Conservation (phyloP, 2,329 filamentous ascomycete species). For the Alternaria dauci region DNA sequence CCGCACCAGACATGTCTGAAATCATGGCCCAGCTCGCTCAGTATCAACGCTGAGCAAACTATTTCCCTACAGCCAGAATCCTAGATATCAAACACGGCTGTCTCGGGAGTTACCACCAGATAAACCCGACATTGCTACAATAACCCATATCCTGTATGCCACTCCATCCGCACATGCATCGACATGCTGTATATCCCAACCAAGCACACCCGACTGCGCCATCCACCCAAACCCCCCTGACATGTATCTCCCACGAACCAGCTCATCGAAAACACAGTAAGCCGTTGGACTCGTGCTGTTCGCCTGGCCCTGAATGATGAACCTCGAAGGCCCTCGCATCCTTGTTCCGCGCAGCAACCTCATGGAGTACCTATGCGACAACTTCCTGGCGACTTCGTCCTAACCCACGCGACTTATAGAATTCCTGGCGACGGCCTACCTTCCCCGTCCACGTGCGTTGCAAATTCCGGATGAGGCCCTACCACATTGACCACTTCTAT, state of each 20-base stretch:
- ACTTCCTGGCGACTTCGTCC: conserved; percentile 3
- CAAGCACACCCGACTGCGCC: conserved; percentile 13
- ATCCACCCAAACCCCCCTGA: not conserved
- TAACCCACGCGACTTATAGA: conserved; percentile 2
- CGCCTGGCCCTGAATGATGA: not conserved
- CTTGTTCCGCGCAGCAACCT: not conserved
- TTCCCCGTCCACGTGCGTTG: not conserved
- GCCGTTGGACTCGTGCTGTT: not conserved
- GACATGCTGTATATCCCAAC: conserved; percentile 11
- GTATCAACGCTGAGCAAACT: conserved; percentile 60
- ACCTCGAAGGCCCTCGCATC: conserved; percentile 5
- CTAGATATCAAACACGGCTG: conserved; percentile 11
- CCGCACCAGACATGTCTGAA: conserved; percentile 66
- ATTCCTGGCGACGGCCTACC: conserved; percentile 3
- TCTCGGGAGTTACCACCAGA: conserved; percentile 7
- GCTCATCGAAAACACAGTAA: conserved; percentile 6
- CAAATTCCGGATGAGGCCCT: not conserved
- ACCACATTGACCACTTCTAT: not conserved
- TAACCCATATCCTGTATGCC: conserved; percentile 3
- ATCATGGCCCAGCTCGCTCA: conserved; percentile 77
- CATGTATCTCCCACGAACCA: conserved; percentile 7
- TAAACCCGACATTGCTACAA: conserved; percentile 14
- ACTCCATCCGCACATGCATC: conserved; percentile 10
- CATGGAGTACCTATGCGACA: conserved; percentile 4
- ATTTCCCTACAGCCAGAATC: conserved; percentile 1